Base-by-base conservation (phyloP, 192 early-diverging fungal genomes). In the Neocallimastix lanati region DNA sequence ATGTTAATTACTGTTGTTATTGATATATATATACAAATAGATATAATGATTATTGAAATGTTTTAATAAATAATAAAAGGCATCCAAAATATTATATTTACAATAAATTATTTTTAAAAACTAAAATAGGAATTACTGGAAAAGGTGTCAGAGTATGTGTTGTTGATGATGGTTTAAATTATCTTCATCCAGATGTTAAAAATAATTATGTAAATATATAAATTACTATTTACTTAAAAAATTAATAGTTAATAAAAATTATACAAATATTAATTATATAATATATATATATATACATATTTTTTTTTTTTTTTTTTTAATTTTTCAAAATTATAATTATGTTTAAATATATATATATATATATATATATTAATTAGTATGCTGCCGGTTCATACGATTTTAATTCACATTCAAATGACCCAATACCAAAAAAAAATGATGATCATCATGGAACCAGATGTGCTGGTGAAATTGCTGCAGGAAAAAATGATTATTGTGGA, bases 361-460 rank as follows among this genome's bases (percentile, higher is more conserved):
- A 50, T 21, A 50, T 50, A 21, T 4, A 67, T n/a, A n/a, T n/a
- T n/a, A n/a, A n/a, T n/a, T 67, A n/a, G 21, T 67, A n/a, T 7
- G n/a, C 25, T 6, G 50, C 25, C 25, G 96, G 96, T 7, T 99
- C 98, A 0, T 96, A 95, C 82, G 98, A 99, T 84, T 99, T 93
- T 82, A 98, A 98, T 82, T 80, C 90, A 93, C 81, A 87, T 82
- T 11, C 82, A 85, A 50, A 81, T 92, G 29, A n/a, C n/a, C 96
- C 96, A 12, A 91, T 85, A 76, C 98, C 96, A 33, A 86, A 83
- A 77, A 78, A 93, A 0, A 36, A 37, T n/a, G 92, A 96, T 40
- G 98, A 99, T 82, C 88, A 88, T 76, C 98, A 99, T 83, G 98
- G 98, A 50, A 99, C 98, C 12, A 87, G 98, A 40, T 99, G 96